Evolutionary conservation across 140 eudicot genomes (phyloP).

Genomic region (Bidens hawaiensis): DNA sequence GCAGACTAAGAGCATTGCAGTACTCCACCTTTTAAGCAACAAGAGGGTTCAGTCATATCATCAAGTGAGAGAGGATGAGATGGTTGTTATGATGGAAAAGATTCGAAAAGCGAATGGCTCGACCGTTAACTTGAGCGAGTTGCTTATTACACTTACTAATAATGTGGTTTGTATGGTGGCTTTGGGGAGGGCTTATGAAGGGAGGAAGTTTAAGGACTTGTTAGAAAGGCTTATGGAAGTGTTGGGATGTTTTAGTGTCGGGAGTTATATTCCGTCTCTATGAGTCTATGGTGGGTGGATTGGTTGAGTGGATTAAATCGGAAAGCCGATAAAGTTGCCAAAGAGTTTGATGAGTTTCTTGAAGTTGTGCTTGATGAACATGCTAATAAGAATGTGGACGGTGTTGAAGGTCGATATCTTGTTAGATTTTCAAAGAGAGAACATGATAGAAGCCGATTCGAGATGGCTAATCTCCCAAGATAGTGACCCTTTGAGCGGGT

Average conservation of each 20-base stretch:
- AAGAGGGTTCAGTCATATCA: constrained; percentile 21
- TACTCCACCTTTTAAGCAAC: constrained; percentile 29
- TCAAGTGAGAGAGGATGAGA: constrained; percentile 14
- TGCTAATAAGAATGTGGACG: neutral
- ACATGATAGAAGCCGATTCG: too few relatives aligned
- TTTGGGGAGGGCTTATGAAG: constrained; percentile 28
- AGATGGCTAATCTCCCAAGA: too few relatives aligned
- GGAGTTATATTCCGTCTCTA: constrained; percentile 7
- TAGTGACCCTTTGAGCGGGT: too few relatives aligned
- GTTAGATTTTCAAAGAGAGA: neutral
- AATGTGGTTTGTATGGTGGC: constrained; percentile 36
- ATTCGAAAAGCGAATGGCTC: neutral
- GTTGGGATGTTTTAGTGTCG: constrained; percentile 5
- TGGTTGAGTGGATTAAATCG: neutral
- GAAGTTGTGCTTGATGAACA: constrained; percentile 27
- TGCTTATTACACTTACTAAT: constrained; percentile 12
- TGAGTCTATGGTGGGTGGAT: constrained; percentile 11
- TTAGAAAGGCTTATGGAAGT: constrained; percentile 11
- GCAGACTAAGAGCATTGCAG: constrained; percentile 25
- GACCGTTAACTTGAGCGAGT: constrained; percentile 16
- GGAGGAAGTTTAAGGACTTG: constrained; percentile 30
- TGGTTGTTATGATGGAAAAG: neutral
- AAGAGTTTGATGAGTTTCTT: constrained; percentile 6
- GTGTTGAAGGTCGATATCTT: constrained; percentile 23
- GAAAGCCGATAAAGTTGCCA: neutral